Base-by-base conservation (phyloP, 2,329 filamentous ascomycete species). In the Pseudopyrenochaeta lycopersici region DNA sequence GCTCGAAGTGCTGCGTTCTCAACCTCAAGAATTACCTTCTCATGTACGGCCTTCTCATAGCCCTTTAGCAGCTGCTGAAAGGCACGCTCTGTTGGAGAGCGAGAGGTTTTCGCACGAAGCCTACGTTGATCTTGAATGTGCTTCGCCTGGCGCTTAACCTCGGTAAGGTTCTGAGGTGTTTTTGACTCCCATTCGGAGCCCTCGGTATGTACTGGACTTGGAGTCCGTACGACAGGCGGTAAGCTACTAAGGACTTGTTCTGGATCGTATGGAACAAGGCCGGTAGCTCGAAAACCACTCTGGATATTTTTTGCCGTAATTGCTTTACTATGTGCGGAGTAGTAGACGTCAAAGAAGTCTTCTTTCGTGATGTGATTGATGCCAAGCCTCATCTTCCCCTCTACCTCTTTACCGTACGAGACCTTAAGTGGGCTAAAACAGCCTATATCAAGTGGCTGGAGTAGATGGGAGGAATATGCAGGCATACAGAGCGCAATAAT, bases 381-480 rank as follows among this genome's bases (percentile, higher is more conserved):
- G 50, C 63, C 27, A 36, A 52, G 39, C 46, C 63, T 56, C 9
- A 72, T 70, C 39, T 72, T 64, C 12, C 43, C 47, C 49, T 68
- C 52, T 42, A 78, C 65, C 48, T 69, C 17, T 27, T 61, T 33
- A 33, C 70, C 41, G 51, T 78, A 77, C 49, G 56, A 56, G 9
- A 43, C 36, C 58, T 77, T 78, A 11, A 78, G 61, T 14, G 68
- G 60, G 40, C 62, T 49, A 62, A 80, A 79, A 58, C 64, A 74
- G 18, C 65, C 65, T 39, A 78, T 59, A 71, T 79, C 66, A 46
- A 79, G 72, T 42, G 72, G 75, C 62, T 80, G 67, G 15, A 76
- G 68, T 14, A 76, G 47, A 63, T 79, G 62, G 48, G 71, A 79
- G 20, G 63, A 74, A 57, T 77, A 60, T n/a, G 66, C 6, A 47